Percentiles rank a stretch among this genome's conserved stretches.
phyloP scores from a whole-genome alignment of 2,329 filamentous ascomycete genomes.

The Leptographium galeiforme region DNA sequence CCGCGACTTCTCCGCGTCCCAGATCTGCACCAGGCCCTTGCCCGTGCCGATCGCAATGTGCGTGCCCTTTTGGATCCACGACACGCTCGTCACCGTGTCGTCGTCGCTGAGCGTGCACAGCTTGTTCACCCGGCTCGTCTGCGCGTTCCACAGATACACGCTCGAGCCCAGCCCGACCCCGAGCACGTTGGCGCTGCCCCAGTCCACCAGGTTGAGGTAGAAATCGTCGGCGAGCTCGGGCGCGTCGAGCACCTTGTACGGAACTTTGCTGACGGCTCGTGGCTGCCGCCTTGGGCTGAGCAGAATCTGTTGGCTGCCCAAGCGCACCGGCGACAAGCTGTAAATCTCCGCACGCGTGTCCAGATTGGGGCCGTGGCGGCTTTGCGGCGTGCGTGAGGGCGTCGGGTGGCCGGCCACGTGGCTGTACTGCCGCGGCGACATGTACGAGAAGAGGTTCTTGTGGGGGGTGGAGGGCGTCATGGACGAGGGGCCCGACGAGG shows the following conservation, averaged over 20 bases:
- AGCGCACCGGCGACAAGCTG: constrained; percentile 85
- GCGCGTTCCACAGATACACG: constrained; percentile 97
- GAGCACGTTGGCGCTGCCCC: constrained; percentile 88
- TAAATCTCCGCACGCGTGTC: constrained; percentile 89
- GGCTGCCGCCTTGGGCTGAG: constrained; percentile 81
- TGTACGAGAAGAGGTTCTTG: constrained; percentile 92
- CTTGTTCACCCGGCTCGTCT: constrained; percentile 81
- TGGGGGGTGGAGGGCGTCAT: constrained; percentile 90
- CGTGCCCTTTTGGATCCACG: constrained; percentile 95
- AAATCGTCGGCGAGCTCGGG: constrained; percentile 95
- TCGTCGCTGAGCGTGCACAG: constrained; percentile 68
- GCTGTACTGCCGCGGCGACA: constrained; percentile 58
- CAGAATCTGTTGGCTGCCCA: constrained; percentile 85
- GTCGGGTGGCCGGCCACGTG: constrained; percentile 71
- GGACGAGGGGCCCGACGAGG: constrained; percentile 45
- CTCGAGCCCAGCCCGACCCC: constrained; percentile 85
- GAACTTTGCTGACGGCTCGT: constrained; percentile 84
- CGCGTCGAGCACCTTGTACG: constrained; percentile 94
- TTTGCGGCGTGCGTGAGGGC: constrained; percentile 78
- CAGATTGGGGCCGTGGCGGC: constrained; percentile 73
- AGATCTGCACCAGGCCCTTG: constrained; percentile 91
- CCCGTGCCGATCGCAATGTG: constrained; percentile 92
- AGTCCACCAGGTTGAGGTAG: constrained; percentile 93
- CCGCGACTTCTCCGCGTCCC: constrained; percentile 81
- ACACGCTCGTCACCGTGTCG: constrained; percentile 91